phyloP scores from a whole-genome alignment of 768 basidiomycete species.

The Lenzites betulinus region DNA sequence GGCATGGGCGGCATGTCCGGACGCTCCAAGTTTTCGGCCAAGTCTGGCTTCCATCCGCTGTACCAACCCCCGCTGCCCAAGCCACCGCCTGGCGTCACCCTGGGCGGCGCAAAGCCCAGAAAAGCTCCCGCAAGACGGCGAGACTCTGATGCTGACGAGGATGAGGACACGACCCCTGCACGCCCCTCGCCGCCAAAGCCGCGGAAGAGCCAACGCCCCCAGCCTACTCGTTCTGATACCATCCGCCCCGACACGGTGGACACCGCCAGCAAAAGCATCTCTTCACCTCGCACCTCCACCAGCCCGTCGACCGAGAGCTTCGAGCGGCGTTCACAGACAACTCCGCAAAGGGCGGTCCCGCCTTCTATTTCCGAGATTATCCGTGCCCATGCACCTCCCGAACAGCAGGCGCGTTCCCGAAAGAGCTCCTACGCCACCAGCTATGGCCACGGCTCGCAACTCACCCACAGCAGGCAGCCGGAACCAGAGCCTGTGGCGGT shows the following conservation, averaged over 20 bases:
- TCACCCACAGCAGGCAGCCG: conserved; percentile 48
- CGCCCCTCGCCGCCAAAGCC: conserved; percentile 12
- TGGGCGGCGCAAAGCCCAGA: conserved; percentile 47
- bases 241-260: conserved; percentile 9
- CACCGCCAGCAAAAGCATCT: conserved; percentile 6
- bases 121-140: conserved; percentile 33
- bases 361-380: conserved; percentile 92
- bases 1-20: conserved; percentile 41
- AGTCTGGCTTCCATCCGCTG: conserved; percentile 68
- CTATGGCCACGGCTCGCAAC: conserved; percentile 42
- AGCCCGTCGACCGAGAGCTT: conserved; percentile 25
- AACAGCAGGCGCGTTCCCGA: conserved; percentile 46
- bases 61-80: conserved; percentile 83
- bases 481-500: conserved; percentile 56
- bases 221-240: conserved; percentile 6
- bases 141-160: conserved; percentile 60
- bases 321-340: conserved; percentile 17
- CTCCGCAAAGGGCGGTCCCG: conserved; percentile 48
- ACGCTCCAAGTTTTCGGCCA: conserved; percentile 52
- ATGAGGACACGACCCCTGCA: conserved; percentile 28
- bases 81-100: conserved; percentile 76
- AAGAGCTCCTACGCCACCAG: conserved; percentile 52
- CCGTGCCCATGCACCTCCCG: conserved; percentile 68
- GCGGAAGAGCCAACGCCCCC: conserved; percentile 1
- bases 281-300: conserved; percentile 6